Evolutionary conservation across 495 filamentous ascomycete species (phyloP), one percentile per base, ranked within the genome.

Genomic region (Podospora australis): DNA sequence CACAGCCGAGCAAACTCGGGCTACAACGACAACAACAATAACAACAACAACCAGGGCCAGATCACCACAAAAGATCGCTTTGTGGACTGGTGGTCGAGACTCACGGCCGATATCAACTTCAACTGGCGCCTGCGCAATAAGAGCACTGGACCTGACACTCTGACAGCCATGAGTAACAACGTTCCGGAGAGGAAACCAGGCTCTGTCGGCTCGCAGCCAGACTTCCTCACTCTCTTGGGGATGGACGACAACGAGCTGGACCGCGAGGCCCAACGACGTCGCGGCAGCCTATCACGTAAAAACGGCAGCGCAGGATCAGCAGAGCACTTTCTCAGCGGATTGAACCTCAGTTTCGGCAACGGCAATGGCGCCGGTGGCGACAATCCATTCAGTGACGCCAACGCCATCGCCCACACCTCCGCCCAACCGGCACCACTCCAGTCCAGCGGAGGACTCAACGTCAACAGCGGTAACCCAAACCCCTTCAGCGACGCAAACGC

Each of bases 401-500:
- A 72, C 50, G 66, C 67, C 29, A 59, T 69, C 14, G 9, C 47
- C 52, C 68, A 64, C 53, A 56, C 60, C 28, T 64, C 67, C 1
- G 61, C 70, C 39, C 62, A 67, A 40, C 64, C 65, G 3, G 61
- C 56, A 22, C 66, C 68, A 8, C 50, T 68, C 3, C 13, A n/a
- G n/a, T 30, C 26, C 6, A 30, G 6, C 6, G 13, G 6, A 30
- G 48, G 56, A 13, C 55, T 66, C 26, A 56, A 54, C 10, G 3
- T 1, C n/a, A 9, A 10, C 14, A n/a, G 13, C 21, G 20, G 29
- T 58, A 63, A 29, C 44, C 59, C 16, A 61, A 64, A 75, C 44
- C 70, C 70, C 26, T 72, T 78, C 39, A 62, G 61, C 9, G 74
- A 77, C 29, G 57, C 66, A 26, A 65, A 67, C 41, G 60, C 69